Evolutionary conservation across 2,329 filamentous ascomycete genomes (phyloP), one percentile per base, ranked within the genome.

Genomic region (Beauveria bassiana): DNA sequence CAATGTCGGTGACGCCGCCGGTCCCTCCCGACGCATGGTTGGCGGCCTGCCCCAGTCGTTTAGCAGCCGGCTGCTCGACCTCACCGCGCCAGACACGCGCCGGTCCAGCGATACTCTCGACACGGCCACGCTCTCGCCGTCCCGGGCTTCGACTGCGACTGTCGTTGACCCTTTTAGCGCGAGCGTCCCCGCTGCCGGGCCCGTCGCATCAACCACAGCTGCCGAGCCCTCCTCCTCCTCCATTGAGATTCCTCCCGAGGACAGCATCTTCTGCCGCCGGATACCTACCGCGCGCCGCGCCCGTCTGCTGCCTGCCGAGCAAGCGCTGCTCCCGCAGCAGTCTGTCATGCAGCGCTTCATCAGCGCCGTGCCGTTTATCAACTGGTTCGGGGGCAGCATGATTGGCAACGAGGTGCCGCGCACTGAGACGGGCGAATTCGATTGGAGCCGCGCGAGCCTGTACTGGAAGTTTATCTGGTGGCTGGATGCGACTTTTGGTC

Each of bases 401-500:
- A 92, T 93, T 68, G 90, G 90, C 6, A 86, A 86, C 69, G 82
- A 88, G 70, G 85, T 93, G 45, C 90, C 90, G 8, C 81, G 88
- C 47, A 87, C 81, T 59, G 88, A 91, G 59, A 79, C 82, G 49
- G 90, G 90, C 62, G 86, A 85, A 47, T 93, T 96, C 67, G 93
- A 97, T 73, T 89, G 86, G 79, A 83, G 84, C 47, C 77, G 77
- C 51, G 86, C 86, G 12, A 87, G 84, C 63, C 72, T 88, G 64
- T 88, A 88, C 74, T 88, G 86, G 86, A 84, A 83, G 72, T 68
- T 87, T 49, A 83, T 88, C 66, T 88, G 81, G 75, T 86, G 79
- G 76, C 74, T 88, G 26, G 85, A 87, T 68, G 75, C 77, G 20
- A 79, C 78, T 59, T 85, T 86, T 68, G 75, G 78, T 4, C 74